Evolutionary conservation across 768 basidiomycete genomes (phyloP), one percentile per base, ranked within the genome.

Genomic region (Leccinum obscurum): DNA sequence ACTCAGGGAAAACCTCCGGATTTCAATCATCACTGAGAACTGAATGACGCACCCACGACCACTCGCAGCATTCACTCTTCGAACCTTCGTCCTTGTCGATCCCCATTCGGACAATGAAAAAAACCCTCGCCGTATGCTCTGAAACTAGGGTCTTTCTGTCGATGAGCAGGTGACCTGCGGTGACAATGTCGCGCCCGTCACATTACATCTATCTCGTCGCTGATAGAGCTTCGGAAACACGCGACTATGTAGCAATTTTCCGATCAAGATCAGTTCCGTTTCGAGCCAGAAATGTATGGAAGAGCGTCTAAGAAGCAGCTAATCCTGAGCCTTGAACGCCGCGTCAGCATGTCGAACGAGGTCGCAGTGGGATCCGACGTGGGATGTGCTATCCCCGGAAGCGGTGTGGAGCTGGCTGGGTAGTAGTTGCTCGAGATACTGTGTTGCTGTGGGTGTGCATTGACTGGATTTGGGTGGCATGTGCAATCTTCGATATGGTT

Each of bases 91-190:
- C 50, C n/a, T 61, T 50, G 28, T 50, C 52, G 28, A 55, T 56
- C 52, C 52, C 60, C 54, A 59, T 58, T 59, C 41, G 35, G 50
- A 49, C 49, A 48, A 57, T 55, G 32, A 48, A 46, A 56, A 34
- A 62, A 59, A 34, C n/a, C 14, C 32, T 51, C 22, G 22, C 20
- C 20, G 26, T 24, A 50, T 26, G 44, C 54, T 48, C 35, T 62
- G 57, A 61, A 61, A 65, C 52, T 41, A 48, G 61, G 59, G 57
- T 57, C 24, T 20, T 13, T 50, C 41, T 35, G 11, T 32, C 37
- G 35, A 60, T 34, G 24, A 20, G 56, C 48, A 28, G 39, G 49
- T 39, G 32, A 28, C 46, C 20, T 35, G 32, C 20, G 22, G 56
- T 37, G 37, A 52, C 37, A 35, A 48, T 46, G 34, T 61, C 39